These are phyloP conservation scores for Fusarium guadeloupense DNA, from an alignment of 2,329 filamentous ascomycete species.

Conservation along the genomic window DNA sequence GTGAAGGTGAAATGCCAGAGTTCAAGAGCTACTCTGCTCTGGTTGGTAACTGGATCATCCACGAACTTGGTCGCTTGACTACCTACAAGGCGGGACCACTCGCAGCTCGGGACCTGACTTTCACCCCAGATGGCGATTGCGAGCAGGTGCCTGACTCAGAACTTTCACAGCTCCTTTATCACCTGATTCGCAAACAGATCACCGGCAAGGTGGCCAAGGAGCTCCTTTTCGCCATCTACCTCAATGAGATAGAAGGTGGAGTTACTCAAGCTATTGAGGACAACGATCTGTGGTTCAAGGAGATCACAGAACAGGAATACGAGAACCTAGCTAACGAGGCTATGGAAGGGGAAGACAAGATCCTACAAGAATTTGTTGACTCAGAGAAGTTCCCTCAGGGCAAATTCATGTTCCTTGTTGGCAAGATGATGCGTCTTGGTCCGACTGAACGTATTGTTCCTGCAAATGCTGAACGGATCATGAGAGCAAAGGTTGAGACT, in stretches of 20 bases:
- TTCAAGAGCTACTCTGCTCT: conserved; percentile 55
- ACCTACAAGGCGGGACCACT: conserved; percentile 56
- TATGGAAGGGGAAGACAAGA: conserved; percentile 56
- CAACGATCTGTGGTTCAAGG: conserved; percentile 64
- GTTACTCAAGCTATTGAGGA: conserved; percentile 57
- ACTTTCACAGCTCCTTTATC: conserved; percentile 61
- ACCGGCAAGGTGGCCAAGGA: conserved; percentile 68
- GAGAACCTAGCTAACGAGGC: conserved; percentile 55
- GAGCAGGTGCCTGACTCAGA: conserved; percentile 55
- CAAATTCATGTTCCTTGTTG: conserved; percentile 69
- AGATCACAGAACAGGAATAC: conserved; percentile 61
- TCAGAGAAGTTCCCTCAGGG: conserved; percentile 62
- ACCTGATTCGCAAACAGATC: conserved; percentile 60
- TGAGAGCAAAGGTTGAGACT: conserved; percentile 49
- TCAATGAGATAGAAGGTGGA: conserved; percentile 55
- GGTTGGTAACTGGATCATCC: conserved; percentile 74
- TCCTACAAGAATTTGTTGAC: conserved; percentile 57
- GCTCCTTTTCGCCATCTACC: conserved; percentile 62
- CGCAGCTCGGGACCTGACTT: conserved; percentile 47
- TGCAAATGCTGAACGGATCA: conserved; percentile 57
- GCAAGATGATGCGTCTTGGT: conserved; percentile 65
- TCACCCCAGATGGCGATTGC: conserved; percentile 59
- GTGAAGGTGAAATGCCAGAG: conserved; percentile 32
- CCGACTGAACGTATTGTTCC: conserved; percentile 65
- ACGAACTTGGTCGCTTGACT: conserved; percentile 76